These are phyloP conservation scores for Fusarium circinatum DNA, from an alignment of 2,329 filamentous ascomycete species.

Conservation along the genomic window DNA sequence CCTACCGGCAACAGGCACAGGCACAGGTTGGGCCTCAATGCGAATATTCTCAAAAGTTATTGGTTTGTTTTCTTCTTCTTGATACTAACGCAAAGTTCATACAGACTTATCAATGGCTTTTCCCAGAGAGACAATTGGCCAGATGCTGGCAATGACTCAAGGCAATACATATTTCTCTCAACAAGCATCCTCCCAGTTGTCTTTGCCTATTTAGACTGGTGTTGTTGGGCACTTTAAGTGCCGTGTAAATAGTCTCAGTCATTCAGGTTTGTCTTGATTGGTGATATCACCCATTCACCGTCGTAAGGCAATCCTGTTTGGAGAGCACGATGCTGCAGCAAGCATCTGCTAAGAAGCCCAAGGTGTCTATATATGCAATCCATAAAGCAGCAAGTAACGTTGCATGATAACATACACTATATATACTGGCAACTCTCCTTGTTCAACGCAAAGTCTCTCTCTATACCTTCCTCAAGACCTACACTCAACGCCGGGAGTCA, in stretches of 20 bases:
- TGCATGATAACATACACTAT: not conserved
- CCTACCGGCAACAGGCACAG: not conserved
- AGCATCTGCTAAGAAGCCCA: not conserved
- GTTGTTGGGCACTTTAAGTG: not conserved
- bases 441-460: not conserved
- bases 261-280: too few relatives aligned
- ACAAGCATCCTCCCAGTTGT: not conserved
- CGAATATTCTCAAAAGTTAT: too few relatives aligned
- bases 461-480: not conserved
- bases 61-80: not conserved
- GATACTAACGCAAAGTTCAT: not conserved
- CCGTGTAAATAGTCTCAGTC: not conserved
- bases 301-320: not conserved
- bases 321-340: not conserved
- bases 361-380: too few relatives aligned
- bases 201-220: not conserved
- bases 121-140: not conserved
- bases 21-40: not conserved
- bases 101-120: not conserved
- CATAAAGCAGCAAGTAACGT: not conserved
- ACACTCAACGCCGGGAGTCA: not conserved
- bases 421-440: not conserved
- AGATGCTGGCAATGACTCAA: not conserved
- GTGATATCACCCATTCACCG: not conserved
- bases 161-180: not conserved